Conservation (phyloP, 805 yeast genomes). For the Yarrowia divulgata region DNA sequence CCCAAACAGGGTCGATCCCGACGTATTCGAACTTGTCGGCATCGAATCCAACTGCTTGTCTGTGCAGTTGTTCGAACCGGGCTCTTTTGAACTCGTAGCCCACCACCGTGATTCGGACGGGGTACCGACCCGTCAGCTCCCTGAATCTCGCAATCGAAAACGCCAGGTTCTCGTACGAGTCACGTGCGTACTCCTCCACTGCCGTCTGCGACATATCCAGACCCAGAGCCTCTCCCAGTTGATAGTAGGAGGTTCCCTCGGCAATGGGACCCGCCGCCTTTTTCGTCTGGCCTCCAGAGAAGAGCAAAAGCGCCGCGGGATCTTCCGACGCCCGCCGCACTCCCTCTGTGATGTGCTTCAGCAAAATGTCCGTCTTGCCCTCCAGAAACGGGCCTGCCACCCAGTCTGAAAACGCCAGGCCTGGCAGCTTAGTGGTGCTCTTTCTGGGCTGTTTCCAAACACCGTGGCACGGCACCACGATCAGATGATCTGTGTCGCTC, state of each 20-base stretch:
- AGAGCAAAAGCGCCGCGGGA: conserved; percentile 4
- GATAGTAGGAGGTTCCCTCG: conserved; percentile 30
- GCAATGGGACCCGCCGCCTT: conserved; percentile 10
- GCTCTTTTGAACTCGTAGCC: conserved; percentile 78
- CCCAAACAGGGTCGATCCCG: conserved; percentile 35
- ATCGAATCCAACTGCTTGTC: conserved; percentile 18
- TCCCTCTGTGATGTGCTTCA: conserved; percentile 22
- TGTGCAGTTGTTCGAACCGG: conserved; percentile 56
- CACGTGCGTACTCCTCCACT: conserved; percentile 30
- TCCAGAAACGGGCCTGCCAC: conserved; percentile 14
- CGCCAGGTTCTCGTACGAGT: conserved; percentile 35
- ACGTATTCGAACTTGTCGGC: conserved; percentile 27
- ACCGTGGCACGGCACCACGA: conserved; percentile 35
- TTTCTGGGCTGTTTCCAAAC: conserved; percentile 22
- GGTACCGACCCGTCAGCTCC: conserved; percentile 58
- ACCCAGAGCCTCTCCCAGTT: conserved; percentile 11
- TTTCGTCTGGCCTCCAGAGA: conserved; percentile 36
- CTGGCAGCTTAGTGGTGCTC: not conserved
- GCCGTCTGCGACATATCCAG: conserved; percentile 10
- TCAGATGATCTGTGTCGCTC: conserved; percentile 23
- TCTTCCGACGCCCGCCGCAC: conserved; percentile 9
- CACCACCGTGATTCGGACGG: conserved; percentile 61
- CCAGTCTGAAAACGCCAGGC: conserved; percentile 29
- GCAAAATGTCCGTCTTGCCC: conserved; percentile 25
- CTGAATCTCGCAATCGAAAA: conserved; percentile 47